These are phyloP conservation scores for Coniosporium tulheliwenetii DNA, from an alignment of 2,329 filamentous ascomycete species.

Conservation along the genomic window DNA sequence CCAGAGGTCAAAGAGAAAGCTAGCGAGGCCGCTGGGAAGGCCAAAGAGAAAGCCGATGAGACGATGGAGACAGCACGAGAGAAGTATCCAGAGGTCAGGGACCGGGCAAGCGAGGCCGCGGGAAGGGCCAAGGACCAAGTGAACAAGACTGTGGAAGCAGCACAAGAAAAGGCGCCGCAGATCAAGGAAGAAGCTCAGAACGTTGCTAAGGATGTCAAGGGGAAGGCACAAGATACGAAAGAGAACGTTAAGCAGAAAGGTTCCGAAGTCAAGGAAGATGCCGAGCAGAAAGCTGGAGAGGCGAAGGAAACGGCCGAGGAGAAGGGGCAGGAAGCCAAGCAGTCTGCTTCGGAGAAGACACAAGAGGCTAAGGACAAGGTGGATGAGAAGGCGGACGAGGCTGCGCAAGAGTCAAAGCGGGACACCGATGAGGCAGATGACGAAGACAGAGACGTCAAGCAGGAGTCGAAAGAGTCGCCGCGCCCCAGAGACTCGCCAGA, in stretches of 20 bases:
- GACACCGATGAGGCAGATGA: too few species aligned
- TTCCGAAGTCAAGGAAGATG: neutral
- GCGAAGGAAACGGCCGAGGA: neutral
- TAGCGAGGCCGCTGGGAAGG: conserved; percentile 4
- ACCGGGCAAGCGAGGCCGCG: too few species aligned
- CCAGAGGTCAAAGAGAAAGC: conserved; percentile 3
- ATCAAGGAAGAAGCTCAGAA: neutral
- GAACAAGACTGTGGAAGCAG: neutral
- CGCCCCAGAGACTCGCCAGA: too few species aligned
- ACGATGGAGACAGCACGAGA: too few species aligned
- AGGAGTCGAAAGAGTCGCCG: too few species aligned
- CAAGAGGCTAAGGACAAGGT: too few species aligned
- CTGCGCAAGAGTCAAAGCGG: too few species aligned
- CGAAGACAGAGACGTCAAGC: too few species aligned
- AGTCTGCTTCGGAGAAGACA: neutral
- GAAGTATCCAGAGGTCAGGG: neutral
- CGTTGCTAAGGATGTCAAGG: neutral
- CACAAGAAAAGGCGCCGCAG: neutral
- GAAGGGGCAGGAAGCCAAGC: neutral
- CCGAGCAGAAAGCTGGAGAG: conserved; percentile 1
- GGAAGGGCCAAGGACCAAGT: too few species aligned
- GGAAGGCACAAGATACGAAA: neutral
- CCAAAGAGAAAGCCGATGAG: neutral
- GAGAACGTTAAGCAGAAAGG: neutral
- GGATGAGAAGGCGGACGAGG: too few species aligned